Conservation (phyloP, 352 stramenopile species). For the Phytophthora podocarpi region DNA sequence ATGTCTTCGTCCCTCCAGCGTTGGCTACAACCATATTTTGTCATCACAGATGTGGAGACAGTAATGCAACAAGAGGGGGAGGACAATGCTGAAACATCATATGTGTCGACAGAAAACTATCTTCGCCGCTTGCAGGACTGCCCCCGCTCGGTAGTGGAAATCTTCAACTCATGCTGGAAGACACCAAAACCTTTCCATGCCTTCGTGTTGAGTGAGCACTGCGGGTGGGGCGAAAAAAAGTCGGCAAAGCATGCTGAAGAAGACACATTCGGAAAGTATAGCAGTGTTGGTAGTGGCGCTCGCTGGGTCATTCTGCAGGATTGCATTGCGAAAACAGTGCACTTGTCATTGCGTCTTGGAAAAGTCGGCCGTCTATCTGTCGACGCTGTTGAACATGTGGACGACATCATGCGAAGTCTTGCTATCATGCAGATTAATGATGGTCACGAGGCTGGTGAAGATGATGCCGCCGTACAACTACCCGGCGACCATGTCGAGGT, state of each 20-base stretch:
- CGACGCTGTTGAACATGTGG: constrained; percentile 75
- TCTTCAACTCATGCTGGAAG: constrained; percentile 72
- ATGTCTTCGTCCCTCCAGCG: constrained; percentile 77
- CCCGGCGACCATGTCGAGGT: constrained; percentile 18
- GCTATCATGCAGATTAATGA: constrained; percentile 85
- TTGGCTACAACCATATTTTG: constrained; percentile 74
- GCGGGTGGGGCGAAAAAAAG: constrained; percentile 62
- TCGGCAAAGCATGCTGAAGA: constrained; percentile 78
- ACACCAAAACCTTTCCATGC: constrained; percentile 67
- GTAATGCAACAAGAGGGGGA: constrained; percentile 38
- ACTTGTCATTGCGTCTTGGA: constrained; percentile 74
- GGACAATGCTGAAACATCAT: constrained; percentile 30
- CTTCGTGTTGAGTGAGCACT: constrained; percentile 77
- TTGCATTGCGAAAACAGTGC: constrained; percentile 71
- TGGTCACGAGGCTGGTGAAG: constrained; percentile 50
- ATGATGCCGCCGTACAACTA: constrained; percentile 37
- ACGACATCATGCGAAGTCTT: constrained; percentile 76
- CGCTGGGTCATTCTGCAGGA: constrained; percentile 79
- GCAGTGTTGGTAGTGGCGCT: constrained; percentile 54
- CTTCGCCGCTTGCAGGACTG: constrained; percentile 50
- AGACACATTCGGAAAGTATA: constrained; percentile 71
- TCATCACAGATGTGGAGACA: constrained; percentile 37
- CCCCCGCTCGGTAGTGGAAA: constrained; percentile 35
- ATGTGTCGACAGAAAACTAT: constrained; percentile 30
- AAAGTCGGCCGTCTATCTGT: constrained; percentile 67